Conservation (phyloP, 2,329 filamentous ascomycete species). For the Alternaria infectoria region DNA sequence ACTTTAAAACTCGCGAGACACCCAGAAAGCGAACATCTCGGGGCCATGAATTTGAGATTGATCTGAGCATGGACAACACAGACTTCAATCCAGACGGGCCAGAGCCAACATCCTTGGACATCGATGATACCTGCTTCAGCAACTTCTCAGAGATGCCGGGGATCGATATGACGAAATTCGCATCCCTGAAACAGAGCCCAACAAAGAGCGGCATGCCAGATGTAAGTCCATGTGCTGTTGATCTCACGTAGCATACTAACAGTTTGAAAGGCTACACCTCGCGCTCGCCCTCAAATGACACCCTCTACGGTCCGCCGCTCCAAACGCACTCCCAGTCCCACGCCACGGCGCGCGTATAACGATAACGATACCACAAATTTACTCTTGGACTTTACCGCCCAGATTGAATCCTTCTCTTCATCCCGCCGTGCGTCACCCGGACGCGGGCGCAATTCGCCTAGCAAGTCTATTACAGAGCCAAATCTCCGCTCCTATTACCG, state of each 20-base stretch:
- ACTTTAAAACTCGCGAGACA: conserved; percentile 26
- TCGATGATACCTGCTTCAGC: conserved; percentile 80
- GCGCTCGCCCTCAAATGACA: conserved; percentile 51
- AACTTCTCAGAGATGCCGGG: conserved; percentile 84
- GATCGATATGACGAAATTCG: conserved; percentile 79
- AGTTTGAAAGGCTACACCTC: conserved; percentile 39
- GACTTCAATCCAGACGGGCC: conserved; percentile 43
- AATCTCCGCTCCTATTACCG: conserved; percentile 54
- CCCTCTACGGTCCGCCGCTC: conserved; percentile 57
- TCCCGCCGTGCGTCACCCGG: conserved; percentile 48
- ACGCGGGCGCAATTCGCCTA: conserved; percentile 56
- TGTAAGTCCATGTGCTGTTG: conserved; percentile 13
- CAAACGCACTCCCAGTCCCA: conserved; percentile 56
- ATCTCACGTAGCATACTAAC: conserved; percentile 8
- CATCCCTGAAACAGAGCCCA: conserved; percentile 69
- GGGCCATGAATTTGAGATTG: conserved; percentile 27
- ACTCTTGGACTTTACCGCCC: conserved; percentile 86
- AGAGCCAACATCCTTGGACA: conserved; percentile 43
- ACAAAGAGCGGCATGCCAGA: conserved; percentile 45
- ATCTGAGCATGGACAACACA: conserved; percentile 34
- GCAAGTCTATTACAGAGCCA: conserved; percentile 57
- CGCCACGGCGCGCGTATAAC: conserved; percentile 59
- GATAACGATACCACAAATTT: conserved; percentile 74
- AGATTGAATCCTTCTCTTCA: conserved; percentile 64
- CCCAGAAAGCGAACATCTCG: conserved; percentile 30